phyloP scores from a whole-genome alignment of 2,329 filamentous ascomycete species.

The Trichoderma citrinoviride region DNA sequence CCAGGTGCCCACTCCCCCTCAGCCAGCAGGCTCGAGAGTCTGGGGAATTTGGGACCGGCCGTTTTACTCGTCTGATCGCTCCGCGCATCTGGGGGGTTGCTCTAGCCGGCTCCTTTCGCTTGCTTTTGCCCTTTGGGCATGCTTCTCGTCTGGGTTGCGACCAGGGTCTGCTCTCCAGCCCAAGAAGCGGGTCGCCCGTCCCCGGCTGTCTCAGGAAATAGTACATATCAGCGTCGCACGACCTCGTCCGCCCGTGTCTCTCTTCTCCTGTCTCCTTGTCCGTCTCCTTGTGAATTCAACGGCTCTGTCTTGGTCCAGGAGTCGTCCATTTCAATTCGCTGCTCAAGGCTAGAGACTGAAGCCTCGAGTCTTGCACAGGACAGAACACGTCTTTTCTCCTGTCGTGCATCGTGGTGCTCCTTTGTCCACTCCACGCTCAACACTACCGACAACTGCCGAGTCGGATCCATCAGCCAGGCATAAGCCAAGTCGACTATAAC shows the following conservation, averaged over 20 bases:
- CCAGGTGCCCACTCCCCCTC: background rate
- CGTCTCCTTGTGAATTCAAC: background rate
- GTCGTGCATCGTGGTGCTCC: background rate
- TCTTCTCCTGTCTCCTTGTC: background rate
- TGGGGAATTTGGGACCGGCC: constrained; percentile 14
- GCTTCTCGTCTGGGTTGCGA: background rate
- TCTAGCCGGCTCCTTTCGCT: constrained; percentile 7
- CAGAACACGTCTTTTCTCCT: background rate
- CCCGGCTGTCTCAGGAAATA: background rate
- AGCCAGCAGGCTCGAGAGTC: constrained; percentile 6
- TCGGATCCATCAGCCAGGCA: background rate
- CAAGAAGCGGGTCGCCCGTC: background rate
- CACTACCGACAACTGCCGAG: constrained; percentile 1
- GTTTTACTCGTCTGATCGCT: background rate
- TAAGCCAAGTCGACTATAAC: background rate
- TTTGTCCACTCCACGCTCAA: background rate
- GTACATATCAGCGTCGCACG: constrained; percentile 16
- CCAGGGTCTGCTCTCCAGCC: constrained; percentile 7
- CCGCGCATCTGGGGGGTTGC: background rate
- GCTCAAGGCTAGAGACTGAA: background rate
- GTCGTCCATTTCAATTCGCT: background rate
- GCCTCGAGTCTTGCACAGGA: background rate
- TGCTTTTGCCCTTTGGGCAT: background rate
- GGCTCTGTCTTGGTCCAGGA: background rate
- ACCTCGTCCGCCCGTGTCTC: constrained; percentile 2